Conservation (phyloP, 306 rosid species). For the Cucumis cinereus region DNA sequence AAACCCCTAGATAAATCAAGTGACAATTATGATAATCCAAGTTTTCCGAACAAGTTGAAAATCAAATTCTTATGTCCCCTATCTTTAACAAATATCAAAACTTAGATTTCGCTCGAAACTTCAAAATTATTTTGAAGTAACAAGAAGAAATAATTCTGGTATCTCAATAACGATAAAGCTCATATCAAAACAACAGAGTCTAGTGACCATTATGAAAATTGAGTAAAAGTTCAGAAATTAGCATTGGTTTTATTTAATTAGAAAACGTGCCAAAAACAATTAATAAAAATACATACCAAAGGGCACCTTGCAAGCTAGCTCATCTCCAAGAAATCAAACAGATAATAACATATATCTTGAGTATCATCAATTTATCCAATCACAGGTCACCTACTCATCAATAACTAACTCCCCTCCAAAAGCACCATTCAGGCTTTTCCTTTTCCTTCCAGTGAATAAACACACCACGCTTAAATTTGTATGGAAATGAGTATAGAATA, state of each 20-base stretch:
- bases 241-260: not conserved
- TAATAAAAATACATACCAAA: not conserved
- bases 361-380: not conserved
- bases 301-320: not conserved
- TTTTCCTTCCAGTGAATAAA: not conserved
- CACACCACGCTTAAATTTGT: not conserved
- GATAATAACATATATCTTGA: not conserved
- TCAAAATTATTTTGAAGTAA: not conserved
- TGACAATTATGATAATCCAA: not conserved
- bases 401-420: not conserved
- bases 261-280: not conserved
- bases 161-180: not conserved
- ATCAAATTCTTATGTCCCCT: not conserved
- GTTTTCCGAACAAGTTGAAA: not conserved
- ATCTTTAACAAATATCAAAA: not conserved
- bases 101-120: not conserved
- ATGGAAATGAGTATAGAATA: not conserved
- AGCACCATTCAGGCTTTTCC: not conserved
- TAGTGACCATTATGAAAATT: not conserved
- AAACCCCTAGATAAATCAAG: not conserved
- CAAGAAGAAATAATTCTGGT: not conserved
- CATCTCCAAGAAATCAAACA: not conserved
- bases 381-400: not conserved
- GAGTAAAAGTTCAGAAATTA: not conserved
- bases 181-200: not conserved